Percentiles rank a stretch among this genome's conserved stretches.
Evolutionary conservation across 805 yeast species (phyloP).

Genomic region (Yamadazyma nakazawae): DNA sequence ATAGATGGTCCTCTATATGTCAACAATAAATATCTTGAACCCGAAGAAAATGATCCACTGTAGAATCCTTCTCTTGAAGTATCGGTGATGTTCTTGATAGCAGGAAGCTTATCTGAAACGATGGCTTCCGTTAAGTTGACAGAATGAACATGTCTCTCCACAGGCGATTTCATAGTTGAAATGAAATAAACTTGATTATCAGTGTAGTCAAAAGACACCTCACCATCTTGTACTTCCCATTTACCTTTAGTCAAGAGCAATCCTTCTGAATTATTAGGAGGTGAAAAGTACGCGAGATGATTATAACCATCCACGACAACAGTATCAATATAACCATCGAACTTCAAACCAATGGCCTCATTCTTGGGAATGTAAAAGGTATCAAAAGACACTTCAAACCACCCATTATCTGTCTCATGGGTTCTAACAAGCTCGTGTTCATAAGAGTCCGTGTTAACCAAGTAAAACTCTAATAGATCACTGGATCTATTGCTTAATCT

Average conservation of each 20-base stretch:
- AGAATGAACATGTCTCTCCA: slow-evolving; percentile 80
- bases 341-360: slow-evolving; percentile 29
- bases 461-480: slow-evolving; percentile 48
- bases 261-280: slow-evolving; percentile 49
- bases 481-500: slow-evolving; percentile 66
- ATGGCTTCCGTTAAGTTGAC: slow-evolving; percentile 47
- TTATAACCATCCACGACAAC: slow-evolving; percentile 55
- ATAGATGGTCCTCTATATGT: slow-evolving; percentile 75
- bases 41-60: slow-evolving; percentile 72
- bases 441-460: slow-evolving; percentile 33
- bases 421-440: slow-evolving; percentile 34
- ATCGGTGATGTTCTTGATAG: slow-evolving; percentile 36
- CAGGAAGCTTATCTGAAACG: slow-evolving; percentile 44
- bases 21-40: slow-evolving; percentile 67
- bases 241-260: slow-evolving; percentile 61
- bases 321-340: slow-evolving; percentile 77
- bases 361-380: slow-evolving; percentile 36
- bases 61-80: slow-evolving; percentile 57
- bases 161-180: slow-evolving; percentile 73
- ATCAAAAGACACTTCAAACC: slow-evolving; percentile 47
- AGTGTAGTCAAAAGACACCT: slow-evolving; percentile 54
- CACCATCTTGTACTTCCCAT: slow-evolving; percentile 84
- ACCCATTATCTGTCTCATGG: slow-evolving; percentile 53
- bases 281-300: slow-evolving; percentile 83
- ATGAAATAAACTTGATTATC: slow-evolving; percentile 53